A percentile compares a stretch with the other conserved stretches of the same genome.
Conservation (phyloP, 225 moss, liverwort and hornwort species). For the Marchantia polymorpha region DNA sequence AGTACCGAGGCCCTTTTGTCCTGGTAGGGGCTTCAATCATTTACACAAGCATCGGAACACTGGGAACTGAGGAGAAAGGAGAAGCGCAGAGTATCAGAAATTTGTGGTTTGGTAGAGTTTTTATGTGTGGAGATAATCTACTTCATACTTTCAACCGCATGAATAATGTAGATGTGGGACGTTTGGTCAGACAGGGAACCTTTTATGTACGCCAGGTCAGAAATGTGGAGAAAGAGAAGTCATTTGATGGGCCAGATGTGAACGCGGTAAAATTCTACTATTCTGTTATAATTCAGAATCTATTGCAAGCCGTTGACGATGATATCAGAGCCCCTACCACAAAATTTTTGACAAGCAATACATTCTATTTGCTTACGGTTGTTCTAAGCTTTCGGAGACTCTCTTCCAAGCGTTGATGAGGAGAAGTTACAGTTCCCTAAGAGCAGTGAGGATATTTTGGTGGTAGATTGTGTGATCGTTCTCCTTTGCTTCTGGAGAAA, state of each 20-base stretch:
- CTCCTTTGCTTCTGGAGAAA: background rate
- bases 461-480: too few species aligned
- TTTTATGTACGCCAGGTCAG: conserved; percentile 8
- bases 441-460: background rate
- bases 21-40: background rate
- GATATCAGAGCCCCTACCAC: too few species aligned
- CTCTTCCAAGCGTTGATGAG: background rate
- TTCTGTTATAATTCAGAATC: background rate
- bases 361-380: too few species aligned
- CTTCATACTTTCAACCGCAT: background rate
- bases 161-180: background rate
- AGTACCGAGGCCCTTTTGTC: background rate
- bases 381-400: too few species aligned
- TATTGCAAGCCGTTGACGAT: background rate
- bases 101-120: background rate
- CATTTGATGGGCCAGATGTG: conserved; percentile 9
- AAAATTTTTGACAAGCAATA: too few species aligned
- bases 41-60: background rate
- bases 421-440: background rate
- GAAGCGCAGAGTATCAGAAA: background rate
- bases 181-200: background rate
- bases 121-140: background rate
- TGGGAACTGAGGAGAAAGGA: background rate
- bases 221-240: conserved; percentile 3
- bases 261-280: conserved; percentile 6